Evolutionary conservation across 1,284 basidiomycete genomes (phyloP), one percentile per base, ranked within the genome.

Genomic region (Coniferiporia sulphurascens): DNA sequence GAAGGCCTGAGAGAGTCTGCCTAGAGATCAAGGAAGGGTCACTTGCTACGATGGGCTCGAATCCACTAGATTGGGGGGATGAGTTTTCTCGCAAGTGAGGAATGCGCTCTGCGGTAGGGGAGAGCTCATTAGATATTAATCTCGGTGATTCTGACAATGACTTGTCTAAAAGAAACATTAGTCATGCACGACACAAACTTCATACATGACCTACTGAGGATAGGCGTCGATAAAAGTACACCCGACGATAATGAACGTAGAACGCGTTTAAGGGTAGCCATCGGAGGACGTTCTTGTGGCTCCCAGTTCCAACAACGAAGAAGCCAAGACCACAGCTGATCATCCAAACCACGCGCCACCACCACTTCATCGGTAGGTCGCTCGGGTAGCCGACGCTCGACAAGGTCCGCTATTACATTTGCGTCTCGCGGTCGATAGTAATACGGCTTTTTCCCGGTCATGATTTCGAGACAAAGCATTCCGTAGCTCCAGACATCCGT

Each of bases 401-500:
- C 62, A 17, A 77, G 58, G 48, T 69, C 70, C 21, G 67, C 64
- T 4, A 72, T 57, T n/a, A 77, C 71, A 5, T 63, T 65, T 19
- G 68, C 65, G 53, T 74, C 70, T 17, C 69, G 66, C 17, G 59
- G 46, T 15, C 72, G 64, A 36, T 71, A 61, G 27, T 60, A 64
- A 64, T 70, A 78, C 12, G 77, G 76, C 19, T 65, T 66, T 32
- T 73, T 67, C 3, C 76, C 75, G 10, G 74, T 76, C 52, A 78
- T 67, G 15, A 79, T 58, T 63, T 79, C 78, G 21, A 78, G 66
- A 58, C 72, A 75, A 6, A 75, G 66, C 74, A 78, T 78, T 15
- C 69, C 76, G 59, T 77, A 76, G 35, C 74, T 75, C 77, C 78
- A 78, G 9, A 78, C 70, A 63, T 78, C 76, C 5, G 74, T 75